These are phyloP conservation scores for Erigeron canadensis DNA, from an alignment of 129 eudicot species.

Conservation along the genomic window DNA sequence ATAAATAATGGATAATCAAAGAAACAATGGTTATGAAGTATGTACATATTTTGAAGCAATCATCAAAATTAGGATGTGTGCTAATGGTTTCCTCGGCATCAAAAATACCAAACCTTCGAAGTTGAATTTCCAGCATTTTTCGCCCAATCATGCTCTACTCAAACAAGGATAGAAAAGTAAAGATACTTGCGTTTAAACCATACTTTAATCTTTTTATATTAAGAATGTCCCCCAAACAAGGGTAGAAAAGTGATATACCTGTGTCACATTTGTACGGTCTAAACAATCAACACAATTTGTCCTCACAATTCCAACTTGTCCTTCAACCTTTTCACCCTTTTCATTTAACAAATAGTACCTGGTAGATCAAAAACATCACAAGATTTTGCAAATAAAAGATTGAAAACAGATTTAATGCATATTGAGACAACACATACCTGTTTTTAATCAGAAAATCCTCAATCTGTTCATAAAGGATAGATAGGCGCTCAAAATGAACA, in stretches of 20 bases:
- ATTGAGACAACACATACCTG: constrained; percentile 40
- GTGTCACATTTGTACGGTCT: constrained; percentile 95
- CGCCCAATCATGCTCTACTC: constrained; percentile 91
- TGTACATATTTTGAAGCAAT: constrained; percentile 49
- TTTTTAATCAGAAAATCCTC: constrained; percentile 72
- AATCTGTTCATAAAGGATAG: constrained; percentile 77
- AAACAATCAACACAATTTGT: constrained; percentile 93
- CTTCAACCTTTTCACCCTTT: constrained; percentile 78
- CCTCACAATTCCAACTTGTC: constrained; percentile 77
- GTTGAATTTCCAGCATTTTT: constrained; percentile 84
- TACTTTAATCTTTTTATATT: not conserved
- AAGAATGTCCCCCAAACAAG: not conserved
- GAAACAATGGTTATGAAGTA: constrained; percentile 7
- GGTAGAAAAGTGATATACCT: constrained; percentile 44
- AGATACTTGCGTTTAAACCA: not conserved
- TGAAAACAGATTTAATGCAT: not conserved
- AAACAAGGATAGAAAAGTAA: constrained; percentile 1
- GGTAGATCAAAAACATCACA: not conserved
- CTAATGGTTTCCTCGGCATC: constrained; percentile 68
- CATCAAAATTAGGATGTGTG: constrained; percentile 66
- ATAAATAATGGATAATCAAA: not conserved
- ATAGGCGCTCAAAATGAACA: constrained; percentile 77
- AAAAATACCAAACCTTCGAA: constrained; percentile 80
- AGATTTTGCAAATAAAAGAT: not conserved
- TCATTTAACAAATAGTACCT: constrained; percentile 85